Evolutionary conservation across 2,329 filamentous ascomycete genomes (phyloP), one percentile per base, ranked within the genome.

Genomic region (Sarocladium strictum): DNA sequence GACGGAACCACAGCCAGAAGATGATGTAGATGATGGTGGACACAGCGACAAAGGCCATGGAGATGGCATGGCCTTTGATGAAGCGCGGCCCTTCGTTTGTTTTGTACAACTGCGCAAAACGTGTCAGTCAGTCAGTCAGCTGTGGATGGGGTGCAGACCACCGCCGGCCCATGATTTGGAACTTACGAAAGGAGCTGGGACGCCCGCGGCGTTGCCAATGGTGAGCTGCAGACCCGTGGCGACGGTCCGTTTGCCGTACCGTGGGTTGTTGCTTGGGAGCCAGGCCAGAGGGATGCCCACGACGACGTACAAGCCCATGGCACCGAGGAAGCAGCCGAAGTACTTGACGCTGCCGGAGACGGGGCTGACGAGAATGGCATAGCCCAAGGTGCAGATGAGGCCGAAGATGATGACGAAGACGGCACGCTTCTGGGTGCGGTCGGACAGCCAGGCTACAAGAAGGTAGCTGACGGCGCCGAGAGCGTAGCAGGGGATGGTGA

Each of bases 401-500:
- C 76, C 77, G 54, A 82, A 78, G 1, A 76, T 58, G 5, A 82
- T 74, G 1, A 73, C 72, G 43, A 81, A 84, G 0, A 83, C 58
- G 0, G 75, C 84, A 45, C 84, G 76, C 17, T 69, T 70, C 60
- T 85, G 81, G 43, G 74, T 75, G 43, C 74, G 71, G 61, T 87
- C 84, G 2, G 80, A 84, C 38, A 83, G 67, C 62, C 75, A 77
- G 2, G 83, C 83, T 0, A 80, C 71, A 0, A 72, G 56, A 2
- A 86, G 70, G 56, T 85, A 87, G 0, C 74, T 79, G 17, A 85
- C 73, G 0, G 83, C 83, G 0, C 84, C 84, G 2, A 85, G 62
- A 0, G 76, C 75, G 57, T 87, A 87, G 64, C 83, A 85, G 1
- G 85, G 84, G 37, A 87, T 85, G 0, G 84, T 87, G 17, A 87